Evolutionary conservation across 352 stramenopile species (phyloP).

Genomic region (Phytophthora litchii): DNA sequence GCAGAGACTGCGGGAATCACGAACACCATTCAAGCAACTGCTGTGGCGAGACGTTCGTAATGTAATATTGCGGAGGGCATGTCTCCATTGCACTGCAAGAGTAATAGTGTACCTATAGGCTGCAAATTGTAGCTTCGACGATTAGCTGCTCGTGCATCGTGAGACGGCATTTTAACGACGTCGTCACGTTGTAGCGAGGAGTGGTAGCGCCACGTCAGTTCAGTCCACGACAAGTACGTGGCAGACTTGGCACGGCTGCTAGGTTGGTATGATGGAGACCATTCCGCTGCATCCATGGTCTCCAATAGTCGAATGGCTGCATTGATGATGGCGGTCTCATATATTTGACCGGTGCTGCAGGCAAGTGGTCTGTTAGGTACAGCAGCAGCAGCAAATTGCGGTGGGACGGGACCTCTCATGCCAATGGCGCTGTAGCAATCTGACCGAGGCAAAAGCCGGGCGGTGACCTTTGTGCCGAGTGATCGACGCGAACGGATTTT

Average conservation of each 20-base stretch:
- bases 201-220: slow-evolving; percentile 22
- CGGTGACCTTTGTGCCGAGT: neutral
- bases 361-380: neutral
- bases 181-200: slow-evolving; percentile 27
- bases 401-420: slow-evolving; percentile 10
- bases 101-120: neutral
- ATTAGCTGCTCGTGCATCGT: slow-evolving; percentile 1
- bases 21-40: no score
- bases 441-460: slow-evolving; percentile 14
- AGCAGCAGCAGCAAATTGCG: slow-evolving; percentile 1
- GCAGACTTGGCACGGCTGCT: neutral
- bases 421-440: no score
- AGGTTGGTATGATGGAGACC: neutral
- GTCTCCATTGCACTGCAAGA: slow-evolving; percentile 7
- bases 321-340: neutral
- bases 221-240: slow-evolving; percentile 17
- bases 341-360: slow-evolving; percentile 12
- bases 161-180: slow-evolving; percentile 23
- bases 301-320: slow-evolving; percentile 8
- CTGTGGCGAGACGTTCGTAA: slow-evolving; percentile 3
- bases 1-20: slow-evolving; percentile 13
- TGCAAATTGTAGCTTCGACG: neutral
- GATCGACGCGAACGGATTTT: slow-evolving; percentile 23
- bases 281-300: slow-evolving; percentile 5
- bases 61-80: slow-evolving; percentile 5